Percentiles rank a stretch among this genome's conserved stretches.
phyloP scores from a whole-genome alignment of 805 yeast genomes.

The Saccharomycopsis schoenii region DNA sequence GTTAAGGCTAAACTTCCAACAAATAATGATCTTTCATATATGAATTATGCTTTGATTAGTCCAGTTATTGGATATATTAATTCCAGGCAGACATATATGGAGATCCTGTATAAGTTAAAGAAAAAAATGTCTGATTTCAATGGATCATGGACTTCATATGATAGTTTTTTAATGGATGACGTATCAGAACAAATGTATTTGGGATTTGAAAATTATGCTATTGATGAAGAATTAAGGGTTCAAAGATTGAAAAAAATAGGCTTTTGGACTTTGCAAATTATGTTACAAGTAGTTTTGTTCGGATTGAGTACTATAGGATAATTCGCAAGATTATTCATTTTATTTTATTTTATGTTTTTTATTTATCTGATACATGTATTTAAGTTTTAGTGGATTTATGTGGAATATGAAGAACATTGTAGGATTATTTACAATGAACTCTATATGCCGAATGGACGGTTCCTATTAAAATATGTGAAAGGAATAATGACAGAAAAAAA shows the following conservation, averaged over 20 bases:
- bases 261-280: slow-evolving; percentile 82
- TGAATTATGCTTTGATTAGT: slow-evolving; percentile 82
- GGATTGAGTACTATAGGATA: slow-evolving; percentile 28
- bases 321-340: not conserved
- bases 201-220: slow-evolving; percentile 80
- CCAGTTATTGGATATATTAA: slow-evolving; percentile 96
- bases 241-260: slow-evolving; percentile 75
- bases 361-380: not conserved
- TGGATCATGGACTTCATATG: slow-evolving; percentile 95
- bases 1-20: slow-evolving; percentile 87
- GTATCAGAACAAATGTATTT: slow-evolving; percentile 82
- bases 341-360: not conserved
- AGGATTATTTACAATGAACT: too few species aligned
- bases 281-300: slow-evolving; percentile 73
- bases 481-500: too few species aligned
- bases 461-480: too few species aligned
- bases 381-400: not conserved
- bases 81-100: slow-evolving; percentile 80
- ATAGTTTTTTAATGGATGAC: slow-evolving; percentile 84
- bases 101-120: slow-evolving; percentile 71
- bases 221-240: slow-evolving; percentile 71
- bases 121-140: slow-evolving; percentile 77
- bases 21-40: slow-evolving; percentile 78
- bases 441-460: too few species aligned
- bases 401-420: not conserved